Base-by-base conservation (phyloP, 2,329 filamentous ascomycete genomes). In the Aspergillus sp. region DNA sequence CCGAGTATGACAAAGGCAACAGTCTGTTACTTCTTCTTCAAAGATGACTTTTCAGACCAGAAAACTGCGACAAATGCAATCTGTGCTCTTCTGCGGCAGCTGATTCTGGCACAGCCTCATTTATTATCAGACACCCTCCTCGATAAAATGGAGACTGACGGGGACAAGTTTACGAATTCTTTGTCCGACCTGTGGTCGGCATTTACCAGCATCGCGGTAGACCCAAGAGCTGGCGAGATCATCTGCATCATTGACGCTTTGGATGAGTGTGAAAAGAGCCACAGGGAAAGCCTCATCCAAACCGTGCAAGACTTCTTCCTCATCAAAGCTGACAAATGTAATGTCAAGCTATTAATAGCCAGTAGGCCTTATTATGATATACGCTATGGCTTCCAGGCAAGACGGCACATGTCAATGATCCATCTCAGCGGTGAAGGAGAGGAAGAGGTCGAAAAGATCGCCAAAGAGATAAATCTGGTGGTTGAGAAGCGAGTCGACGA, bases 231-330 rank as follows among this genome's bases (percentile, higher is more conserved):
- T 0, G 50, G 51, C 1, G 52, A 65, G 32, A 49, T 67, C 8
- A 40, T 70, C 13, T 69, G 62, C 41, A 43, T 73, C 27, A 38
- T 73, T 1, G 70, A 74, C 52, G 69, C 67, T 5, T 41, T 73
- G 2, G 69, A 73, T 39, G 69, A 73, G 49, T 73, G 70, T 43
- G 38, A 56, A 1, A 39, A 47, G 0, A 8, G 26, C 11, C 58
- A 53, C 11, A 39, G 49, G 6, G 28, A 27, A 8, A 42, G 51
- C 5, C 43, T 71, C 6, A 46, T 51, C 2, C 6, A 56, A 3
- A 52, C 48, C 2, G 36, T 71, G 11, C 39, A 43, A 4, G 37
- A 54, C 6, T 43, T 62, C 10, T 68, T 65, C 37, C 13, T 26
- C 13, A 8, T 11, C 10, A 36, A 6, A 5, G 11, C 27, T 28